Conservation (phyloP, 2,329 filamentous ascomycete genomes). For the Gnomoniopsis sp. region DNA sequence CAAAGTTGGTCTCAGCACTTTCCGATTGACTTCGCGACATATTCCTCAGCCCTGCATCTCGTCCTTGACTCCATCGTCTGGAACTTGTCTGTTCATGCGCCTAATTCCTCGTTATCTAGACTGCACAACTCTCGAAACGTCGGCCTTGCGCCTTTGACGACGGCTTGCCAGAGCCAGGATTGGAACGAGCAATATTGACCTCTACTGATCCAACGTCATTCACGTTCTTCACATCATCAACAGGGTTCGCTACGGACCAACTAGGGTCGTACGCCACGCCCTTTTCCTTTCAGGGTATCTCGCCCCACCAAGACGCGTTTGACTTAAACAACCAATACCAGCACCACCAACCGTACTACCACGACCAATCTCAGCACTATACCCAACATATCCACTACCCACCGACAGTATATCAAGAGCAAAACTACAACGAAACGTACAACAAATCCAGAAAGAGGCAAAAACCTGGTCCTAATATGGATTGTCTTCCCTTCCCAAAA, state of each 20-base stretch:
- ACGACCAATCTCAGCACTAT: slow-evolving; percentile 5
- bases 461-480: slow-evolving; percentile 21
- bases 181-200: slow-evolving; percentile 27
- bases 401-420: neutral
- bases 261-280: slow-evolving; percentile 21
- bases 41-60: neutral
- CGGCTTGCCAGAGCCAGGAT: slow-evolving; percentile 32
- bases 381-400: neutral
- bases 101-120: slow-evolving; percentile 32
- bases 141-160: slow-evolving; percentile 38
- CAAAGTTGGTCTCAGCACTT: neutral
- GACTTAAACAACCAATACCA: slow-evolving; percentile 28
- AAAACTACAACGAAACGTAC: neutral
- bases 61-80: neutral
- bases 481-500: neutral
- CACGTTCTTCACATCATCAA: slow-evolving; percentile 24
- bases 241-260: slow-evolving; percentile 24
- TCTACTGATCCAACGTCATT: slow-evolving; percentile 3
- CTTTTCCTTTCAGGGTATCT: neutral
- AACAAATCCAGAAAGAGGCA: slow-evolving; percentile 28
- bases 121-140: slow-evolving; percentile 39
- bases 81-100: slow-evolving; percentile 21
- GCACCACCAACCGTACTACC: slow-evolving; percentile 24
- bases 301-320: neutral
- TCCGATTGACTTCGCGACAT: neutral